phyloP scores from a whole-genome alignment of 495 filamentous ascomycete species.

The Copromyces sp. region DNA sequence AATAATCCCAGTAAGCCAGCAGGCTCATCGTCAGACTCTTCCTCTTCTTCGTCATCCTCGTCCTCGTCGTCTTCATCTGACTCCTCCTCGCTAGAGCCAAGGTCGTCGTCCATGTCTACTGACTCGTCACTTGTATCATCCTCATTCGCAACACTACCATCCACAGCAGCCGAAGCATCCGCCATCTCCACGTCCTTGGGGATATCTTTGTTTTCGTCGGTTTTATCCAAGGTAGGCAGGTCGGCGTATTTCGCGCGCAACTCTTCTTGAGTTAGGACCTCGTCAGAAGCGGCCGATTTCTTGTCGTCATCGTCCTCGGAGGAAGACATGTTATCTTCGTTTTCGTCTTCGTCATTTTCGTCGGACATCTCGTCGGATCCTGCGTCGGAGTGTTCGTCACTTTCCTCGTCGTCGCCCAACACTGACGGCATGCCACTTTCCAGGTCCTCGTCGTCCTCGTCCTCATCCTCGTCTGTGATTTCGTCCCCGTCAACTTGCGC shows the following conservation, averaged over 20 bases:
- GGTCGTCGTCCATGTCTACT: conserved; percentile 81
- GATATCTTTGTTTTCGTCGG: conserved; percentile 5
- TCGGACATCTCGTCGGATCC: conserved; percentile 12
- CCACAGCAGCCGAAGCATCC: conserved; percentile 9
- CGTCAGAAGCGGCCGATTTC: conserved; percentile 53
- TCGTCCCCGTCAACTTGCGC: conserved; percentile 32
- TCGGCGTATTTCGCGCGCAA: conserved; percentile 69
- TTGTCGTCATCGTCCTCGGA: conserved; percentile 49
- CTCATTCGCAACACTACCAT: conserved; percentile 22
- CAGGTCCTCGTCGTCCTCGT: conserved; percentile 39
- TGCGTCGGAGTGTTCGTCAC: conserved; percentile 2
- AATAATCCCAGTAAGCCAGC: conserved; percentile 60
- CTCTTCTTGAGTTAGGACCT: conserved; percentile 67
- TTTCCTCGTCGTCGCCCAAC: conserved; percentile 26
- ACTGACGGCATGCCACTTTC: conserved; percentile 48
- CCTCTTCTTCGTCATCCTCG: conserved; percentile 40
- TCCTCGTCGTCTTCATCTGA: conserved; percentile 27
- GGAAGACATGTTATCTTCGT: conserved; percentile 67
- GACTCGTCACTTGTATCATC: conserved; percentile 72
- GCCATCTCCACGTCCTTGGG: conserved; percentile 9
- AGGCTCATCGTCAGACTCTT: conserved; percentile 43
- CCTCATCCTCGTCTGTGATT: conserved; percentile 32
- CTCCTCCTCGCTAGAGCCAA: conserved; percentile 57
- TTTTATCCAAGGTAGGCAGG: conserved; percentile 34
- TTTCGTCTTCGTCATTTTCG: conserved; percentile 48